These are phyloP conservation scores for Suillus discolor DNA, from an alignment of 768 basidiomycete genomes.

Conservation along the genomic window DNA sequence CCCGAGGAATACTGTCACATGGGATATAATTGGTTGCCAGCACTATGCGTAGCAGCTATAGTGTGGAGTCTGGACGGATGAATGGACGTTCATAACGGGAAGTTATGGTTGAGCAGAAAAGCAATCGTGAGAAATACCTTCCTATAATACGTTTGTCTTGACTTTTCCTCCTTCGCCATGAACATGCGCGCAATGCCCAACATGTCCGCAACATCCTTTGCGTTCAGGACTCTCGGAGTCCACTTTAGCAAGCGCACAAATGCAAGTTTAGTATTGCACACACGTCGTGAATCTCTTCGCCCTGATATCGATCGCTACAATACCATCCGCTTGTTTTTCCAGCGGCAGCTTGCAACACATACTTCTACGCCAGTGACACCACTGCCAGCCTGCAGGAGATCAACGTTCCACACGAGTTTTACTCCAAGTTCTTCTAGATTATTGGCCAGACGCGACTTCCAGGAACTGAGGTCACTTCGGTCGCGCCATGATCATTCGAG, in stretches of 20 bases:
- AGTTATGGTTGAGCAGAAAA: no score
- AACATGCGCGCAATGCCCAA: neutral
- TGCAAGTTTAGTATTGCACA: slow-evolving; percentile 24
- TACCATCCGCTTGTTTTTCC: slow-evolving; percentile 62
- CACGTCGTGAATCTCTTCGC: slow-evolving; percentile 23
- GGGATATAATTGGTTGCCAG: no score
- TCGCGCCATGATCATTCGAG: slow-evolving; percentile 20
- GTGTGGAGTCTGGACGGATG: no score
- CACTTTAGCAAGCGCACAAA: slow-evolving; percentile 7
- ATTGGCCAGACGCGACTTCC: neutral
- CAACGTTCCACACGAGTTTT: neutral
- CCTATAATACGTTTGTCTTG: neutral
- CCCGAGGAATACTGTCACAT: no score
- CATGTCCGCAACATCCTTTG: slow-evolving; percentile 16
- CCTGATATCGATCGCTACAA: slow-evolving; percentile 57
- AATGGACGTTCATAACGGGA: no score
- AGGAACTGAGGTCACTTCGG: neutral
- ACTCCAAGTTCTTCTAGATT: neutral
- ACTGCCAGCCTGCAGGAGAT: neutral
- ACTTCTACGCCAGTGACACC: slow-evolving; percentile 9
- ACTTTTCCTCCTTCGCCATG: neutral
- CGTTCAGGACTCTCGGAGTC: slow-evolving; percentile 10
- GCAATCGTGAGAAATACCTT: slow-evolving; percentile 3
- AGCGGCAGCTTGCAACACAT: slow-evolving; percentile 26
- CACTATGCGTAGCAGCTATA: no score